Conservation (phyloP, 2,329 filamentous ascomycete species). For the Xylaria sp. region DNA sequence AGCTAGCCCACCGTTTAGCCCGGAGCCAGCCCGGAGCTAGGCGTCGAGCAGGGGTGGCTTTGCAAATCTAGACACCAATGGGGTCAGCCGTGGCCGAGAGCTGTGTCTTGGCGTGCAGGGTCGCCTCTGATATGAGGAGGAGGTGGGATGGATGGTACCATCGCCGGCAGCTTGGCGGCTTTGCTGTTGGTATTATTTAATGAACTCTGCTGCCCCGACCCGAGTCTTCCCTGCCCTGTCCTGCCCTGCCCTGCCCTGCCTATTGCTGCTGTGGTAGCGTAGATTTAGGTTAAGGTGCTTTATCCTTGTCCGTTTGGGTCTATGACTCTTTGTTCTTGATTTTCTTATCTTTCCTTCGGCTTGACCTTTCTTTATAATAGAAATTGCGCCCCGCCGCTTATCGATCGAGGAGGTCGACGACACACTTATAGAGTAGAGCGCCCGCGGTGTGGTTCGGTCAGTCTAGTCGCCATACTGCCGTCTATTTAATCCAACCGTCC, state of each 20-base stretch:
- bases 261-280: no score
- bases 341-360: neutral
- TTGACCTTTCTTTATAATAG: neutral
- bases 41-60: constrained; percentile 13
- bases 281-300: neutral
- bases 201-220: neutral
- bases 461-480: no score
- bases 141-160: neutral
- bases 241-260: no score
- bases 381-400: neutral
- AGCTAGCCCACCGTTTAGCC: neutral
- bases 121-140: constrained; percentile 8
- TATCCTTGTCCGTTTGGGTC: neutral
- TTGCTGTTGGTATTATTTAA: constrained; percentile 18
- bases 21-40: neutral
- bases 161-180: constrained; percentile 26
- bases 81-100: constrained; percentile 31
- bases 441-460: neutral
- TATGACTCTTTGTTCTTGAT: neutral
- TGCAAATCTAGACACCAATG: constrained; percentile 23
- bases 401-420: neutral
- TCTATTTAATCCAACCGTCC: neutral
- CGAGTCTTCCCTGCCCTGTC: no score
- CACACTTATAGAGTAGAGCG: neutral
- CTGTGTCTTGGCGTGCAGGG: constrained; percentile 32